A percentile compares a stretch with the other conserved stretches of the same genome.
These are phyloP conservation scores for Phtheirospermum japonicum DNA, from an alignment of 257 asterid species.

Conservation along the genomic window DNA sequence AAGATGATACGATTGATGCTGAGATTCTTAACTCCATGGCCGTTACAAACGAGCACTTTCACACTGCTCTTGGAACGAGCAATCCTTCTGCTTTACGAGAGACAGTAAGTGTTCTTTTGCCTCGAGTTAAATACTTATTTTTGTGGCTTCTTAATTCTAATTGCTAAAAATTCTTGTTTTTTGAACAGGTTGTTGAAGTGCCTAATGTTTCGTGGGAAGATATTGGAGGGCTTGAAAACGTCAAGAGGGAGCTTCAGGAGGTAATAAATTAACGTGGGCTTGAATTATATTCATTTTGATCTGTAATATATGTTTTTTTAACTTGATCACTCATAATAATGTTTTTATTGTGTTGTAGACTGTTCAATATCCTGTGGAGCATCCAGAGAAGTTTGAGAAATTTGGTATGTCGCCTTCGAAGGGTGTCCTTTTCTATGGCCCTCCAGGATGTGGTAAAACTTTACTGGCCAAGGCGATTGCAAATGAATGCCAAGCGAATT, in stretches of 20 bases:
- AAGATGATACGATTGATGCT: conserved; percentile 57
- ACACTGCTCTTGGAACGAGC: conserved; percentile 64
- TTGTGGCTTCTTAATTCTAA: no score
- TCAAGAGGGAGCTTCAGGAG: conserved; percentile 61
- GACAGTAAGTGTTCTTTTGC: conserved; percentile 39
- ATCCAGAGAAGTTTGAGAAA: conserved; percentile 64
- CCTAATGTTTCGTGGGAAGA: conserved; percentile 51
- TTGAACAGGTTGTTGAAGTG: conserved; percentile 47
- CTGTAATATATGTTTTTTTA: not conserved
- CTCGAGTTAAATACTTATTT: not conserved
- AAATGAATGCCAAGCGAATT: conserved; percentile 59
- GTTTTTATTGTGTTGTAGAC: conserved; percentile 37
- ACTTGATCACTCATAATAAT: conserved; percentile 4
- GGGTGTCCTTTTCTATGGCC: conserved; percentile 64
- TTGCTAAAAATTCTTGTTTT: not conserved
- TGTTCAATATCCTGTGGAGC: conserved; percentile 68
- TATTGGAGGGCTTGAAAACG: conserved; percentile 59
- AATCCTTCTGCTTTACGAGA: conserved; percentile 63
- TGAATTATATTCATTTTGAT: not conserved
- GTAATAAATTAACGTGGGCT: conserved; percentile 27
- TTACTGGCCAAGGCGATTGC: conserved; percentile 59
- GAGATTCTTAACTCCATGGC: conserved; percentile 61
- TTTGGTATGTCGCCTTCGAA: conserved; percentile 68
- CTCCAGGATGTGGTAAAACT: conserved; percentile 67
- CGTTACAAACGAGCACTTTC: conserved; percentile 60